Percentiles rank a stretch among this genome's conserved stretches.
Evolutionary conservation across 140 eudicot species (phyloP).

Genomic region (Cichorium intybus): DNA sequence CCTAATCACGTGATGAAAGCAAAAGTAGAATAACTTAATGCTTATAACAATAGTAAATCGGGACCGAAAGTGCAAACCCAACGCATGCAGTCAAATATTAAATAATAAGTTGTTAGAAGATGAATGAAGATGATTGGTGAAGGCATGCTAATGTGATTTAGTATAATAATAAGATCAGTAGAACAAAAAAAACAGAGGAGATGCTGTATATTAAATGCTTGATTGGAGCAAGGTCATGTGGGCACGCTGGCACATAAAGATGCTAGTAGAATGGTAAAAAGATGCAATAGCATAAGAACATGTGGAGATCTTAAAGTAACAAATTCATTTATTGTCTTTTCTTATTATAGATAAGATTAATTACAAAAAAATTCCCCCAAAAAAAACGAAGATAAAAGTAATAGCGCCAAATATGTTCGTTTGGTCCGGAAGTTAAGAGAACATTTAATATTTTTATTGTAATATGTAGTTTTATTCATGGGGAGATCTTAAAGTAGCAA

Average conservation of each 20-base stretch:
- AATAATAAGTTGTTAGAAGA: conserved; percentile 5
- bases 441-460: conserved; percentile 9
- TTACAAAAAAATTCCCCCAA: conserved; percentile 2
- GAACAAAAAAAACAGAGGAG: conserved; percentile 14
- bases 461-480: neutral
- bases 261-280: conserved; percentile 27
- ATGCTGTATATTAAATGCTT: conserved; percentile 27
- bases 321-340: conserved; percentile 26
- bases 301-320: conserved; percentile 39
- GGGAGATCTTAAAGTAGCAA: neutral
- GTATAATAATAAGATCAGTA: neutral
- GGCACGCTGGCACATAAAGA: conserved; percentile 38
- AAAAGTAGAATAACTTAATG: conserved; percentile 23
- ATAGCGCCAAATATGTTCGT: neutral
- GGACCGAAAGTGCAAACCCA: conserved; percentile 14
- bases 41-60: neutral
- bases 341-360: conserved; percentile 3
- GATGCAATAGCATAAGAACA: conserved; percentile 24
- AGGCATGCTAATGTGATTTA: conserved; percentile 18
- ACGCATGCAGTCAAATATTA: conserved; percentile 14
- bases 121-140: conserved; percentile 9
- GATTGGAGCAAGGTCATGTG: conserved; percentile 42
- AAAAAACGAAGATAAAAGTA: neutral
- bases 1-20: conserved; percentile 34
- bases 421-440: conserved; percentile 1